Evolutionary conservation across 140 eudicot species (phyloP).

Genomic region (Ambrosia hybrid): DNA sequence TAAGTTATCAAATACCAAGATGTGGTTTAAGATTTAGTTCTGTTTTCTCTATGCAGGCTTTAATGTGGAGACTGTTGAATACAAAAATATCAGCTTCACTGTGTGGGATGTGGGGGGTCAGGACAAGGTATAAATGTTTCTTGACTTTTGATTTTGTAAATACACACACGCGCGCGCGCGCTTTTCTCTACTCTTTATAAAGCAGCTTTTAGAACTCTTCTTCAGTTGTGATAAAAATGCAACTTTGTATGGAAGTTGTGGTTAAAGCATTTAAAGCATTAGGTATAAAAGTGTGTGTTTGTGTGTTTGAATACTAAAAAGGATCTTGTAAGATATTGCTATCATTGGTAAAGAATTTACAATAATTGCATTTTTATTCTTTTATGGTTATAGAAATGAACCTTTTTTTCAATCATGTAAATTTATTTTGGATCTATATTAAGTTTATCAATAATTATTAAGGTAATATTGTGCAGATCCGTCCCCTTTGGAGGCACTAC

Average conservation of each 20-base stretch:
- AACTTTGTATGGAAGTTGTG: too few species aligned
- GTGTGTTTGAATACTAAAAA: too few species aligned
- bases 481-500: constrained; percentile 68
- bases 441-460: too few species aligned
- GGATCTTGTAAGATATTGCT: too few species aligned
- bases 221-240: too few species aligned
- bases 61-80: constrained; percentile 51
- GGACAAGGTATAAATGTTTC: constrained; percentile 39
- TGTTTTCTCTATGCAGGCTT: constrained; percentile 34
- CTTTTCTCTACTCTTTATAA: background rate
- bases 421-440: too few species aligned
- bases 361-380: too few species aligned
- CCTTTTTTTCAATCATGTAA: too few species aligned
- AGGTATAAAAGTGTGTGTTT: too few species aligned
- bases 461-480: constrained; percentile 32
- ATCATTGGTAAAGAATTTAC: too few species aligned
- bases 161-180: background rate
- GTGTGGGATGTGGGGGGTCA: constrained; percentile 58
- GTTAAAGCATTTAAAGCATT: too few species aligned
- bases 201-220: background rate
- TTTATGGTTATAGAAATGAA: too few species aligned
- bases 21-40: background rate
- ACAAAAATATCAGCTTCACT: constrained; percentile 52
- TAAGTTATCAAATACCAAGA: background rate
- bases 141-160: background rate